Base-by-base conservation (phyloP, 2,329 filamentous ascomycete genomes). In the Exophiala aquamarina region DNA sequence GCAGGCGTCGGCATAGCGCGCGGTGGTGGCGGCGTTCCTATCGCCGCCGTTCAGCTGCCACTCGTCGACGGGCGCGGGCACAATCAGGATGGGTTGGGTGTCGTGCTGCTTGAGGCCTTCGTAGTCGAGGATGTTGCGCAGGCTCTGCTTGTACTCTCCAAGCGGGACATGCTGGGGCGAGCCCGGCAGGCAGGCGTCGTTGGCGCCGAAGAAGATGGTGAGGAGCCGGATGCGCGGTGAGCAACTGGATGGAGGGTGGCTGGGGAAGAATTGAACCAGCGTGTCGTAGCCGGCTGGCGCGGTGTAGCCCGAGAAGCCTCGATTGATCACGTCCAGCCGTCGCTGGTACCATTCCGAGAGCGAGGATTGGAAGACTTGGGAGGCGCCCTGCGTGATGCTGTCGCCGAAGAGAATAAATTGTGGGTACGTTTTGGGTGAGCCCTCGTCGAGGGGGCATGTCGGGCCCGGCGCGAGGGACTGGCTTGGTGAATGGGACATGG, bases 381-480 rank as follows among this genome's bases (percentile, higher is more conserved):
- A 79, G 2, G 82, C 78, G 33, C 77, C 73, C 62, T 97, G 83
- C 39, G 92, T 84, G 52, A 97, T 84, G 23, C 89, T 95, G 70
- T 97, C 93, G 44, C 92, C 92, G 53, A 97, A 87, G 18, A 97
- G 81, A 53, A 97, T 74, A 59, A 91, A 75, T 62, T 91, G 87
- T 39, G 85, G 82, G 60, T 86, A 86, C 10, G 52, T 18, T 46
- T 63, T 39, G 58, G 59, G 39, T 67, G 65, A 59, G 75, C 10
- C 18, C 9, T 78, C 21, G 77, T 76, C 51, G 13, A 17, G 20
- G n/a, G n/a, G n/a, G n/a, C 41, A 44, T 36, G 31, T 8, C 35
- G 44, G n/a, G 3, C 10, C n/a, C 23, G 17, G 20, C 31, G 23
- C 9, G 17, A 5, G 15, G 11, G 13, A 34, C 19, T 43, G 14